A percentile compares a stretch with the other conserved stretches of the same genome.
phyloP scores from a whole-genome alignment of 495 filamentous ascomycete species.

The Neurospora intermedia region DNA sequence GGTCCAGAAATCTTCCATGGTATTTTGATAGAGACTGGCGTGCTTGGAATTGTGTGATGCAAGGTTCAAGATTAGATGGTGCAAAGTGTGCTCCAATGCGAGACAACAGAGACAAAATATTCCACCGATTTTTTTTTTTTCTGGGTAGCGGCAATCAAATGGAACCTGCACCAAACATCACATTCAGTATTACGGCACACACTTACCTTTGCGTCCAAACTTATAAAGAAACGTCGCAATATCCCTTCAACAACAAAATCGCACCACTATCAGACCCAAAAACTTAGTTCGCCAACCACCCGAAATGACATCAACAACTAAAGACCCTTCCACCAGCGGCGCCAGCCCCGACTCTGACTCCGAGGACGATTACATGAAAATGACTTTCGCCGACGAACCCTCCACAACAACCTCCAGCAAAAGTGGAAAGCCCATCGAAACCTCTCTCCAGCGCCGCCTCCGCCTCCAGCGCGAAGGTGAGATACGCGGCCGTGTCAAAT shows the following conservation, averaged over 20 bases:
- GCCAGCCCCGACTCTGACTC: not conserved
- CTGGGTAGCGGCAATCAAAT: not conserved
- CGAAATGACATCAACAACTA: not conserved
- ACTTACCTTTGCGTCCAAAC: not conserved
- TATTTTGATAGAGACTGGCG: not conserved
- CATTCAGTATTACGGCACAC: not conserved
- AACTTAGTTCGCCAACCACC: not conserved
- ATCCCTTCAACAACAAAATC: not conserved
- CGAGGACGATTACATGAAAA: constrained; percentile 58
- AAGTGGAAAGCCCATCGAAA: constrained; percentile 26
- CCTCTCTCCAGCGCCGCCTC: constrained; percentile 45
- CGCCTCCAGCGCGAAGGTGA: constrained; percentile 50
- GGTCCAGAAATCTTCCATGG: not conserved
- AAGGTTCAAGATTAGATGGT: not conserved
- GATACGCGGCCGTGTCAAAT: constrained; percentile 50
- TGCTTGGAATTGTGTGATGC: not conserved
- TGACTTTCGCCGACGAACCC: constrained; percentile 37
- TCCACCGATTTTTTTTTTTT: not conserved
- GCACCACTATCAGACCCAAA: not conserved
- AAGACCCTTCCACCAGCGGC: not conserved
- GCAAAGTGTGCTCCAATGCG: not conserved
- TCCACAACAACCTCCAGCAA: not conserved
- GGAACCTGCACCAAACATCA: not conserved
- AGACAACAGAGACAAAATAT: not conserved
- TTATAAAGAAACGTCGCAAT: not conserved